These are phyloP conservation scores for Neoboletus magnificus DNA, from an alignment of 768 basidiomycete species.

Conservation along the genomic window DNA sequence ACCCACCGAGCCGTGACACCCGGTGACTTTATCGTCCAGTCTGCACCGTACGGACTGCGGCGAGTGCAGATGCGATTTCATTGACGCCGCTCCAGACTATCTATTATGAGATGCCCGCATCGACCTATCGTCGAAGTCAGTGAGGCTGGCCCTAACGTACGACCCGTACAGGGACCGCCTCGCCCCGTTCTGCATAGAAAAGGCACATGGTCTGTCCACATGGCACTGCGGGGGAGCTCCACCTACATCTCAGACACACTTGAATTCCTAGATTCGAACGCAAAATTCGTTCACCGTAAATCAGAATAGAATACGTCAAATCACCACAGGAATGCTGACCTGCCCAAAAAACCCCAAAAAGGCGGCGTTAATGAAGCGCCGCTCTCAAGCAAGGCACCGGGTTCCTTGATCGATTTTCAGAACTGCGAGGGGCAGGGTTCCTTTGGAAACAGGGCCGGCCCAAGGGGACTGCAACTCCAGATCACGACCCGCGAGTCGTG, in stretches of 20 bases:
- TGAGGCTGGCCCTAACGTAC: background rate
- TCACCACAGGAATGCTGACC: constrained; percentile 27
- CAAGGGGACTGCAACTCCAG: constrained; percentile 20
- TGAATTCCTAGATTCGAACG: constrained; percentile 15
- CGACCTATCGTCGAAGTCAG: constrained; percentile 23
- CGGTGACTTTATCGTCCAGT: constrained; percentile 21
- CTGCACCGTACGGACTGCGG: constrained; percentile 4
- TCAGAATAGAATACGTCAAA: constrained; percentile 28
- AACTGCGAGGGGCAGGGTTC: constrained; percentile 11
- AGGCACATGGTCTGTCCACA: constrained; percentile 15
- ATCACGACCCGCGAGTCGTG: constrained; percentile 21
- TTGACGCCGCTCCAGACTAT: constrained; percentile 11
- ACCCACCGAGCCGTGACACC: constrained; percentile 24
- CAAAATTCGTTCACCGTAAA: constrained; percentile 18
- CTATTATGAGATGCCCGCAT: constrained; percentile 9
- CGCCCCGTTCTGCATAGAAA: constrained; percentile 8
- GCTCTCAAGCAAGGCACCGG: constrained; percentile 22
- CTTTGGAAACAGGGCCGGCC: constrained; percentile 23
- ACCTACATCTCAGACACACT: background rate
- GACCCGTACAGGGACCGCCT: background rate
- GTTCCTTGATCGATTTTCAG: constrained; percentile 31
- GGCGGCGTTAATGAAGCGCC: constrained; percentile 15
- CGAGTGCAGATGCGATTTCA: background rate
- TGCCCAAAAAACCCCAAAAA: constrained; percentile 3
- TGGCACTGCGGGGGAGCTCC: constrained; percentile 17